Percentiles rank a stretch among this genome's conserved stretches.
Evolutionary conservation across 495 filamentous ascomycete genomes (phyloP).

Genomic region (Aspergillus carlsbadensis): DNA sequence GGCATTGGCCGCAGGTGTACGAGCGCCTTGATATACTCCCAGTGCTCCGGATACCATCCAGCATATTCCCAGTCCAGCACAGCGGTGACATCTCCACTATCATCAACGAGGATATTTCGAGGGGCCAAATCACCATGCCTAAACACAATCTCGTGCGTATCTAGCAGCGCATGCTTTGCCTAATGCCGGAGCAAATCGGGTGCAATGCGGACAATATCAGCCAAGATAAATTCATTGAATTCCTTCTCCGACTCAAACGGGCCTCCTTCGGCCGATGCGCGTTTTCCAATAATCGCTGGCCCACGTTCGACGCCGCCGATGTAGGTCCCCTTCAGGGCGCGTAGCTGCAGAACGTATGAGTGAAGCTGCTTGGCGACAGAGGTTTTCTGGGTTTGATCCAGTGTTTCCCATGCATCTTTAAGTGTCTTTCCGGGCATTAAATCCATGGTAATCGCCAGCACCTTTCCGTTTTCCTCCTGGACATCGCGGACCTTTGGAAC

Average conservation of each 20-base stretch:
- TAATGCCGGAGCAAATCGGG: constrained; percentile 22
- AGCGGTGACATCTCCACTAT: neutral
- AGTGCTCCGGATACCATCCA: neutral
- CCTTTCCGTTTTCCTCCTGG: constrained; percentile 16
- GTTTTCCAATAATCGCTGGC: constrained; percentile 14
- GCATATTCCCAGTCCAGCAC: neutral
- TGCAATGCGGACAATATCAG: constrained; percentile 11
- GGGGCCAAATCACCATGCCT: constrained; percentile 20
- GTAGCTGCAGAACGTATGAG: constrained; percentile 21
- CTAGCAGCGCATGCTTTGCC: constrained; percentile 19
- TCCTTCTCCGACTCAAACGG: constrained; percentile 25
- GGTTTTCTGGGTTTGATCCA: constrained; percentile 17
- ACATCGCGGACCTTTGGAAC: constrained; percentile 26
- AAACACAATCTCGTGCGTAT: constrained; percentile 26
- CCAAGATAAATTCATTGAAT: constrained; percentile 30
- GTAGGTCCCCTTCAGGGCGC: constrained; percentile 24
- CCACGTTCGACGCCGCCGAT: constrained; percentile 20
- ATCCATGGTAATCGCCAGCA: constrained; percentile 28
- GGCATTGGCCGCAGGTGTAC: neutral
- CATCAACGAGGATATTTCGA: constrained; percentile 22
- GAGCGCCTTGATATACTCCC: neutral
- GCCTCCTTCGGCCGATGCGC: constrained; percentile 19
- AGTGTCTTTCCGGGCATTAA: constrained; percentile 30
- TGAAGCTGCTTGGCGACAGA: constrained; percentile 20
- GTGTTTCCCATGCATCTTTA: constrained; percentile 21